phyloP scores from a whole-genome alignment of 768 basidiomycete species.

The Auriscalpium vulgare region DNA sequence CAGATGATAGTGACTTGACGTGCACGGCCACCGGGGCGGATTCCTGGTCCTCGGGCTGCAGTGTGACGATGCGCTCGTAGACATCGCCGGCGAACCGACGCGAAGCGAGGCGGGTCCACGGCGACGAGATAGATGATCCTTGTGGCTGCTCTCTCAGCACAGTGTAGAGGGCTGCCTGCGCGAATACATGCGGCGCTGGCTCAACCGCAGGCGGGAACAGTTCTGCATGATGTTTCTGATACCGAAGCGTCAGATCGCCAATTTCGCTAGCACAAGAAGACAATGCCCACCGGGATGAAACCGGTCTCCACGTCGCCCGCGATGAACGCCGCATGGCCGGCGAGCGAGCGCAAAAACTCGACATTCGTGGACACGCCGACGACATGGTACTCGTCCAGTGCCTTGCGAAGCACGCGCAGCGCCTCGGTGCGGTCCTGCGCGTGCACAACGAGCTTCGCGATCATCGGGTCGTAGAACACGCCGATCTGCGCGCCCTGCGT shows the following conservation, averaged over 20 bases:
- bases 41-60: slow-evolving; percentile 50
- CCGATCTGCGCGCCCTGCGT: slow-evolving; percentile 71
- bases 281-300: slow-evolving; percentile 65
- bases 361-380: slow-evolving; percentile 90
- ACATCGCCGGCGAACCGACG: slow-evolving; percentile 74
- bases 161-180: slow-evolving; percentile 74
- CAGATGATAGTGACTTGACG: slow-evolving; percentile 36
- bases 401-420: slow-evolving; percentile 67
- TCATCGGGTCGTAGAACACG: slow-evolving; percentile 89
- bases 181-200: slow-evolving; percentile 57
- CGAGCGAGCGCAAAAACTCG: slow-evolving; percentile 75
- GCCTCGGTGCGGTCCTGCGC: slow-evolving; percentile 82
- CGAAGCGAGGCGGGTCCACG: slow-evolving; percentile 65
- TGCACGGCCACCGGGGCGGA: slow-evolving; percentile 26
- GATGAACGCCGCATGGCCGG: slow-evolving; percentile 71
- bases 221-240: slow-evolving; percentile 72
- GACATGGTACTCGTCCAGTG: slow-evolving; percentile 82
- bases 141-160: slow-evolving; percentile 51
- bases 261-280: neutral
- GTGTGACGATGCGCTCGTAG: slow-evolving; percentile 50
- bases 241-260: neutral
- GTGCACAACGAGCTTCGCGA: slow-evolving; percentile 86
- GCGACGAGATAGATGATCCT: slow-evolving; percentile 27
- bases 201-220: slow-evolving; percentile 64
- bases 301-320: slow-evolving; percentile 82